Conservation (phyloP, 1,139 yeast species). For the Debaryomyces nepalensis region DNA sequence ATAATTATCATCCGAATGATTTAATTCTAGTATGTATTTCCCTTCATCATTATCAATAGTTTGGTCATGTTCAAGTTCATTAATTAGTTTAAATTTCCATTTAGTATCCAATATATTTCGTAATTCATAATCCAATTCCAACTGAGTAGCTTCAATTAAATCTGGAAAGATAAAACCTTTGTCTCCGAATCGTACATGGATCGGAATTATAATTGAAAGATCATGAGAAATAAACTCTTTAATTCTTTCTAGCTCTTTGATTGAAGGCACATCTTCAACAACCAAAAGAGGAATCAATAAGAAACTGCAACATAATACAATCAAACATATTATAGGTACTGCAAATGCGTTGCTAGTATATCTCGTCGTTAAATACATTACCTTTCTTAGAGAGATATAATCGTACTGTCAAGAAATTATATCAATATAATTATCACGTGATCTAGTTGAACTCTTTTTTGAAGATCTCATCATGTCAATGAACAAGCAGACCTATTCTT, state of each 20-base stretch:
- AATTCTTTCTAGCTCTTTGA: slow-evolving; percentile 12
- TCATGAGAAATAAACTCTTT: slow-evolving; percentile 17
- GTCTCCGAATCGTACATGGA: slow-evolving; percentile 41
- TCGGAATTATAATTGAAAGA: slow-evolving; percentile 26
- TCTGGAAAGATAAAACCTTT: slow-evolving; percentile 53
- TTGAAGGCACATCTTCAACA: neutral
- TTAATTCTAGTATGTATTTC: slow-evolving; percentile 32
- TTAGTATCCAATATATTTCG: slow-evolving; percentile 15
- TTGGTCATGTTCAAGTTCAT: slow-evolving; percentile 16
- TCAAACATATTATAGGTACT: neutral
- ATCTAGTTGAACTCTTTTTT: neutral
- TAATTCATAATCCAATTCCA: slow-evolving; percentile 40
- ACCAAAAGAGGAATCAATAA: slow-evolving; percentile 1
- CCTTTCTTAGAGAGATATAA: neutral
- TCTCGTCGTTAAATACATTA: neutral
- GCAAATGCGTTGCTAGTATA: neutral
- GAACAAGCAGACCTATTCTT: neutral
- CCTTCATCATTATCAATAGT: slow-evolving; percentile 13
- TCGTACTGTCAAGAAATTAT: no score
- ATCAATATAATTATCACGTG: slow-evolving; percentile 2
- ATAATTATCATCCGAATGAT: slow-evolving; percentile 34
- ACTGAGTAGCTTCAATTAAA: slow-evolving; percentile 44
- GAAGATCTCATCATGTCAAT: neutral
- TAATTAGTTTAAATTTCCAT: slow-evolving; percentile 24
- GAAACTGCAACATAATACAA: slow-evolving; percentile 2